Conservation (phyloP, 768 basidiomycete species). For the Serendipita sp. region DNA sequence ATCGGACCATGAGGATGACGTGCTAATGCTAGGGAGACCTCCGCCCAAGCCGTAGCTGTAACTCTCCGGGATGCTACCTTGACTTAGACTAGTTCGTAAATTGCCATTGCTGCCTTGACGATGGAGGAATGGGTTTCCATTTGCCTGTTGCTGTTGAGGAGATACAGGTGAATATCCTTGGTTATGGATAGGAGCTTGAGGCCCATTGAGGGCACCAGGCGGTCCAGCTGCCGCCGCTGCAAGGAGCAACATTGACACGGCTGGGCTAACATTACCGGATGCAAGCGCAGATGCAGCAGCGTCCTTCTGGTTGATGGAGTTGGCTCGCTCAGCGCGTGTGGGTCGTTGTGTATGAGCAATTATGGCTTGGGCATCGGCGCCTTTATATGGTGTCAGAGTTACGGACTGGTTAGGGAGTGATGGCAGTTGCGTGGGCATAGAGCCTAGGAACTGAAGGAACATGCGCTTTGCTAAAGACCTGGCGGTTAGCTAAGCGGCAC, state of each 20-base stretch:
- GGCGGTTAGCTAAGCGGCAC: background rate
- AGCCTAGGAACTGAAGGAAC: constrained; percentile 79
- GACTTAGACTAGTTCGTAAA: background rate
- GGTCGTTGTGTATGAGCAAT: constrained; percentile 48
- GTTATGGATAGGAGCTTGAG: background rate
- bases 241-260: constrained; percentile 1
- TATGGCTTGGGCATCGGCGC: constrained; percentile 74
- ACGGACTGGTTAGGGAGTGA: constrained; percentile 38
- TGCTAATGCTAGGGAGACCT: background rate
- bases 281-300: constrained; percentile 53
- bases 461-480: constrained; percentile 67
- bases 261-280: constrained; percentile 20
- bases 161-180: background rate
- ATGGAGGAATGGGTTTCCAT: background rate
- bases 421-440: constrained; percentile 52
- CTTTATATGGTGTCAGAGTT: constrained; percentile 85
- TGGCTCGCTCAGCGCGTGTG: background rate
- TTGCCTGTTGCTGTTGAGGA: background rate
- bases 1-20: constrained; percentile 1
- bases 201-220: background rate
- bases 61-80: background rate
- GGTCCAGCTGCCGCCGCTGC: constrained; percentile 1
- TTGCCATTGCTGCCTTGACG: constrained; percentile 3
- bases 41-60: background rate
- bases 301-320: constrained; percentile 32